Evolutionary conservation across 108 stramenopile species (phyloP), one percentile per base, ranked within the genome.

Genomic region (Skeletonema marinoi): DNA sequence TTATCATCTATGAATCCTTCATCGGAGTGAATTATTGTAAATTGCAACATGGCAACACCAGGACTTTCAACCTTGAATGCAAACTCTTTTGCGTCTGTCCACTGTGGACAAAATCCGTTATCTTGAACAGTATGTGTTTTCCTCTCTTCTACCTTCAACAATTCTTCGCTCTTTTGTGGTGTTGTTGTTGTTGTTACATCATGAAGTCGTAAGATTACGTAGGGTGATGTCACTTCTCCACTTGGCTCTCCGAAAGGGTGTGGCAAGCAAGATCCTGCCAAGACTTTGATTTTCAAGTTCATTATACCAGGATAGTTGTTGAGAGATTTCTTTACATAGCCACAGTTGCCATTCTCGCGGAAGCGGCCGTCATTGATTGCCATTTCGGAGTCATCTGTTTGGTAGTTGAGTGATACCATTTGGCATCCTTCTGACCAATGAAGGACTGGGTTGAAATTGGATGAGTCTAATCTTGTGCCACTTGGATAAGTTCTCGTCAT

Each of bases 381-480:
- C 73, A 97, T 79, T 8, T 88, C 71, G 16, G 82, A 58, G 63
- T 94, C 95, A 44, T 78, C 41, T 0, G 96, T 94, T 70, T 98
- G 98, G 70, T 92, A 96, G 81, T 98, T 98, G 41, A 98, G 80
- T 8, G 97, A 95, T 41, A 97, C 96, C 46, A 98, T 71, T 84
- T 98, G 98, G 66, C 78, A 88, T n/a, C 97, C 97, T 70, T 90
- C 80, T 31, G 82, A 59, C 97, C 97, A 98, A n/a, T 90, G 84
- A 31, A 95, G 51, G 16, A 92, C 64, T 32, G 98, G 98, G 85
- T 93, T 92, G 78, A 92, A 97, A 78, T 98, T 98, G 51, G 92
- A 93, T 4, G 96, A 97, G 72, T 98, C 95, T 6, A 97, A 81
- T 30, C 94, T 75, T 38, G 66, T 32, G 12, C 94, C 96, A 60